Percentiles rank a stretch among this genome's conserved stretches.
phyloP scores from a whole-genome alignment of 2,329 filamentous ascomycete species.

The Pseudogymnoascus sp. region DNA sequence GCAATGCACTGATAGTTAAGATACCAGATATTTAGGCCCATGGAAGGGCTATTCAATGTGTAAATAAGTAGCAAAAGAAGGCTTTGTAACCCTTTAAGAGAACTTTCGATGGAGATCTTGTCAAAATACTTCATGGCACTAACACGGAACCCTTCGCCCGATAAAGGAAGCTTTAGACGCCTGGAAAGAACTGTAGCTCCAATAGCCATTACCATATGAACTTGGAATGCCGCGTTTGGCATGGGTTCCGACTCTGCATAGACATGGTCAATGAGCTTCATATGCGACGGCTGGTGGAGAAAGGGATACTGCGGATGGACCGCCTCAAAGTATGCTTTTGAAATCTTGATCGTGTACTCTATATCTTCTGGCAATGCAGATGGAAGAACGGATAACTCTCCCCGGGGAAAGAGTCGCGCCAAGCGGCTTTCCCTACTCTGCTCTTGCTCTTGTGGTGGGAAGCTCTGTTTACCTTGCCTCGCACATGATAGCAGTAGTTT shows the following conservation, averaged over 20 bases:
- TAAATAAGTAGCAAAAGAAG: conserved; percentile 39
- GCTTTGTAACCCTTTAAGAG: conserved; percentile 41
- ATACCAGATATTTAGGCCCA: conserved; percentile 44
- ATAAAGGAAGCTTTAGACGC: conserved; percentile 35
- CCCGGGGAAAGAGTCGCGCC: background rate
- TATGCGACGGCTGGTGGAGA: conserved; percentile 37
- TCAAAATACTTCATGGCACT: conserved; percentile 39
- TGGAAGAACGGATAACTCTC: conserved; percentile 8
- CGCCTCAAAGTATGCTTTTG: conserved; percentile 38
- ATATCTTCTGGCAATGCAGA: conserved; percentile 20
- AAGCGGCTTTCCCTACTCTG: background rate
- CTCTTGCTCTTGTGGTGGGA: conserved; percentile 9
- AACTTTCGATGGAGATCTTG: conserved; percentile 39
- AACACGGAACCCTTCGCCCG: conserved; percentile 40
- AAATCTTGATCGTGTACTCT: conserved; percentile 34
- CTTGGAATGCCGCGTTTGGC: conserved; percentile 35
- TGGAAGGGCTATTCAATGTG: conserved; percentile 40
- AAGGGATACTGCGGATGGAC: conserved; percentile 43
- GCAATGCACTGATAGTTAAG: conserved; percentile 47
- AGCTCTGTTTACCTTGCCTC: conserved; percentile 20
- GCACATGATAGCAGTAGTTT: conserved; percentile 38
- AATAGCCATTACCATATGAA: conserved; percentile 45
- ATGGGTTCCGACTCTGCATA: conserved; percentile 27
- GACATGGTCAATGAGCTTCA: conserved; percentile 27
- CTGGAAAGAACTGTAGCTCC: conserved; percentile 37